Evolutionary conservation across 2,329 filamentous ascomycete genomes (phyloP).

Genomic region (Helicocarpus griseus): DNA sequence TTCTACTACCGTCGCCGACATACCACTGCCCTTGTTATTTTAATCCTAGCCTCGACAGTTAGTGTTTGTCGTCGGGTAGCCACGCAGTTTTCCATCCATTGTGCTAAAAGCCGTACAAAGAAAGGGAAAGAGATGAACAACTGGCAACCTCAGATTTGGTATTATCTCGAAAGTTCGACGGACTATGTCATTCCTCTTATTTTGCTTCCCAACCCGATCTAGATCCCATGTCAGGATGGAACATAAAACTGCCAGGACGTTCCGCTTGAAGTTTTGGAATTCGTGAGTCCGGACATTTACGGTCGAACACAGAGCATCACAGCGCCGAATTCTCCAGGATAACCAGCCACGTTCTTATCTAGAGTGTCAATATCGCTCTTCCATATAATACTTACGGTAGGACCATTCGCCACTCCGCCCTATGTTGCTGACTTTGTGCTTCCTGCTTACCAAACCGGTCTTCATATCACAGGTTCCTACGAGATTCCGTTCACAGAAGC

Average conservation of each 20-base stretch:
- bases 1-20: not conserved
- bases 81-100: constrained; percentile 4
- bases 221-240: not conserved
- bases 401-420: not conserved
- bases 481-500: not conserved
- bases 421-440: not conserved
- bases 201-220: not conserved
- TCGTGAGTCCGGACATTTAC: not conserved
- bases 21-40: not conserved
- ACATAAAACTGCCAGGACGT: not conserved
- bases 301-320: not conserved
- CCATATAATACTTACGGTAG: not conserved
- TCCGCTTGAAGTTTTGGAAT: not conserved
- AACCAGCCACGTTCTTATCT: not conserved
- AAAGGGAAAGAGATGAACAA: not conserved
- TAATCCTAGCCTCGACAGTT: constrained; percentile 2
- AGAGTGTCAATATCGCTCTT: not conserved
- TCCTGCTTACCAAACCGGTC: not conserved
- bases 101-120: not conserved
- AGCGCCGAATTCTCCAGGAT: not conserved
- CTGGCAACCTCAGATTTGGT: not conserved
- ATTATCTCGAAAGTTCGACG: not conserved
- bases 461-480: not conserved
- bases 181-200: not conserved
- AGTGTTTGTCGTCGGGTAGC: constrained; percentile 7